Base-by-base conservation (phyloP, 169 alveolate genomes). In the Plasmodium blacklocki region DNA sequence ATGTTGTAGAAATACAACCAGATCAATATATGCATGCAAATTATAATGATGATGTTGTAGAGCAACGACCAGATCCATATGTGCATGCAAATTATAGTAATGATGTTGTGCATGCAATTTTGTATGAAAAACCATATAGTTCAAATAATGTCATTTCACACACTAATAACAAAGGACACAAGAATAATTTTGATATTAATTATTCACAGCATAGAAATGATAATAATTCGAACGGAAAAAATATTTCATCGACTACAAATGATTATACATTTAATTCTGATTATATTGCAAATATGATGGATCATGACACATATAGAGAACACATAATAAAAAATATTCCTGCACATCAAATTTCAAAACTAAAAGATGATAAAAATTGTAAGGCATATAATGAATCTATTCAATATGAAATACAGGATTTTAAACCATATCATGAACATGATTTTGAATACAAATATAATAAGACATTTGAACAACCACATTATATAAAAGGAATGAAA, bases 241-340 rank as follows among this genome's bases (percentile, higher is more conserved):
- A 71, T 18, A 14, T 8, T 5, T 26, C 66, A 50, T 21, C 14
- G 4, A 50, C 49, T 50, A 50, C 49, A 50, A 43, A 52, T 0
- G 80, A 71, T 45, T 71, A 71, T 71, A 71, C 52, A 52, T 50
- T 50, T 14, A 49, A 71, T 19, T 15, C 80, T 2, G 45, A 71
- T 11, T 29, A 47, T 71, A 19, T 71, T 9, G 47, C 80, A 12
- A 26, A 50, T 49, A 12, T 14, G 11, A 18, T 62, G 19, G 18
- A 21, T 62, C 11, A 62, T 23, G 45, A 62, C 29, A 7, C 50
- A 21, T 62, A 23, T 14, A 62, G 32, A 7, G 3, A 62, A 21
- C 71, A 59, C 14, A 15, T 62, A 21, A 7, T 62, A 62, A 62
- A 62, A 62, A 23, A 23, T 62, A 62, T 23, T 62, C n/a, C 32